Evolutionary conservation across 108 stramenopile genomes (phyloP).

Genomic region (Stephanodiscus minutulus): DNA sequence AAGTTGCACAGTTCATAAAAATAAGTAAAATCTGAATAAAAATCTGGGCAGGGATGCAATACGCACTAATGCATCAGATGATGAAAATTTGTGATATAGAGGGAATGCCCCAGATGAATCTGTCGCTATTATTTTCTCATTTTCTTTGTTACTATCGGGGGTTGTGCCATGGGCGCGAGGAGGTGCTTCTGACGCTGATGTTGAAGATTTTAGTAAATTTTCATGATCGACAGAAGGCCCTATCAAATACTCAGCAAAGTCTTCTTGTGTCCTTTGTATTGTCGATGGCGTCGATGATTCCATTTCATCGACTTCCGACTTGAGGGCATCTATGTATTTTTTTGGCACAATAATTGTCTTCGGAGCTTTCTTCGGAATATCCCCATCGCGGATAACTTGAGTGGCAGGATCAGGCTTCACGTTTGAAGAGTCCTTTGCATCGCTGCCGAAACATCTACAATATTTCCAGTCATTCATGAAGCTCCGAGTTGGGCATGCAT

Average conservation of each 20-base stretch:
- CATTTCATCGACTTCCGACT: conserved; percentile 40
- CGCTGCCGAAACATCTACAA: conserved; percentile 7
- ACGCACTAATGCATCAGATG: conserved; percentile 1
- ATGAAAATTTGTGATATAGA: conserved; percentile 13
- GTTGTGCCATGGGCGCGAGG: background rate
- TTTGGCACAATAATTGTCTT: conserved; percentile 23
- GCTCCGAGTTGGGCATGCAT: background rate
- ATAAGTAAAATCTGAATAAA: background rate
- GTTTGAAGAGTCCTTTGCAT: background rate
- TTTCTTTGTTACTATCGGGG: background rate
- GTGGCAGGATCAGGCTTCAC: background rate
- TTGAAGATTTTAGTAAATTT: background rate
- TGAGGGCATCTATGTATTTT: conserved; percentile 22
- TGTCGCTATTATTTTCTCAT: background rate
- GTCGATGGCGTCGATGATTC: conserved; percentile 14
- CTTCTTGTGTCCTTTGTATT: conserved; percentile 31
- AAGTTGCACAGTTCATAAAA: background rate
- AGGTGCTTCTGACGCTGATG: background rate
- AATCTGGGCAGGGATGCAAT: background rate
- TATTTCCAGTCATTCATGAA: background rate
- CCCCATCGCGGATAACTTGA: conserved; percentile 7
- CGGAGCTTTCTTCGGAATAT: conserved; percentile 7
- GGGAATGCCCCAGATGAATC: conserved; percentile 3
- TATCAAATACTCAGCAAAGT: conserved; percentile 40
- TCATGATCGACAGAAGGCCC: conserved; percentile 6